Evolutionary conservation across 441 rosid species (phyloP).

Genomic region (Erodium texanum): DNA sequence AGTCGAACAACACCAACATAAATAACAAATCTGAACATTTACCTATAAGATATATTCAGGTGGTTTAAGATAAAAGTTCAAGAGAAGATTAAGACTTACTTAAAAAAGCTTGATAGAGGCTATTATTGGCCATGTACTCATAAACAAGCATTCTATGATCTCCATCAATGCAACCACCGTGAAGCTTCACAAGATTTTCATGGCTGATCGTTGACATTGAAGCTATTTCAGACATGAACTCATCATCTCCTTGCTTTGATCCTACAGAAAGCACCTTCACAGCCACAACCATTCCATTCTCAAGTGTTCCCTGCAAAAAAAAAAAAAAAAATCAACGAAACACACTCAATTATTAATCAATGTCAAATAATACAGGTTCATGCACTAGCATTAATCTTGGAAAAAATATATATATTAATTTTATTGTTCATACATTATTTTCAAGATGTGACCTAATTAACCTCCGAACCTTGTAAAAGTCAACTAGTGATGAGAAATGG

Average conservation of each 20-base stretch:
- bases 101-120: slow-evolving; percentile 27
- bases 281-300: slow-evolving; percentile 35
- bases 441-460: background rate
- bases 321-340: background rate
- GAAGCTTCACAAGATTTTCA: slow-evolving; percentile 39
- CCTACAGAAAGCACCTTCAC: slow-evolving; percentile 37
- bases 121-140: slow-evolving; percentile 50
- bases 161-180: slow-evolving; percentile 39
- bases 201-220: slow-evolving; percentile 36
- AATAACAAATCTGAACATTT: no score
- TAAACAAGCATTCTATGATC: slow-evolving; percentile 44
- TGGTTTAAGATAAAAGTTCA: no score
- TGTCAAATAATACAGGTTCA: no score
- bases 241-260: slow-evolving; percentile 40
- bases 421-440: background rate
- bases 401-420: no score
- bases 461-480: background rate
- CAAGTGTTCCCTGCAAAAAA: slow-evolving; percentile 27
- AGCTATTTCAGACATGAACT: slow-evolving; percentile 38
- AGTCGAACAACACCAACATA: no score
- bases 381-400: no score
- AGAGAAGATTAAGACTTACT: slow-evolving; percentile 20
- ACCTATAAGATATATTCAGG: no score
- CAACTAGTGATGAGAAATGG: background rate
- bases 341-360: no score